Conservation (phyloP, 495 filamentous ascomycete genomes). For the Hypomontagnella submonticulosa region DNA sequence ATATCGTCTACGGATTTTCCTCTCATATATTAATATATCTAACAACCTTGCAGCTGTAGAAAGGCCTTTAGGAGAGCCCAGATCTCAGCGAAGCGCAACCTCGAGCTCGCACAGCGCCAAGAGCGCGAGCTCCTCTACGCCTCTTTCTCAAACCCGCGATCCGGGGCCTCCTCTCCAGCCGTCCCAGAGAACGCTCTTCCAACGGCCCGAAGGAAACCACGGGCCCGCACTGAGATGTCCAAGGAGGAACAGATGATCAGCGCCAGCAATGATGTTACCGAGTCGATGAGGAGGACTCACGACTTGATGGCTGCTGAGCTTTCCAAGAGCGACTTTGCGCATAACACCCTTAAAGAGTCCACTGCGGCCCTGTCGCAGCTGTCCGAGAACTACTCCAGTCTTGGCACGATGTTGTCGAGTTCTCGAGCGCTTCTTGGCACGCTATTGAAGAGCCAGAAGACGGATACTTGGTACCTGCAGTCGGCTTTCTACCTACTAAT, state of each 20-base stretch:
- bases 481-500: conserved; percentile 84
- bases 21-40: conserved; percentile 20
- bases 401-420: conserved; percentile 78
- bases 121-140: conserved; percentile 83
- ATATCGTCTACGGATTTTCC: conserved; percentile 34
- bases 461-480: conserved; percentile 95
- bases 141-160: conserved; percentile 58
- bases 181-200: conserved; percentile 33
- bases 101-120: conserved; percentile 74
- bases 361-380: conserved; percentile 83
- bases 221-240: conserved; percentile 45
- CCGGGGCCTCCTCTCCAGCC: conserved; percentile 50
- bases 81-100: conserved; percentile 79
- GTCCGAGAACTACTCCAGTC: conserved; percentile 77
- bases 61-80: conserved; percentile 85
- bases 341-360: conserved; percentile 83
- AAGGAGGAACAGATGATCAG: conserved; percentile 73
- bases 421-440: conserved; percentile 80
- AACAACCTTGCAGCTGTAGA: conserved; percentile 65
- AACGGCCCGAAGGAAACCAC: conserved; percentile 37
- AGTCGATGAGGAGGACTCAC: conserved; percentile 85
- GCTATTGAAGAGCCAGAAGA: conserved; percentile 86
- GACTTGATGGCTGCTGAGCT: conserved; percentile 84
- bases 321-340: conserved; percentile 83
- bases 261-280: conserved; percentile 85